phyloP scores from a whole-genome alignment of 1,284 basidiomycete species.

The Salmacisia buchloeana region DNA sequence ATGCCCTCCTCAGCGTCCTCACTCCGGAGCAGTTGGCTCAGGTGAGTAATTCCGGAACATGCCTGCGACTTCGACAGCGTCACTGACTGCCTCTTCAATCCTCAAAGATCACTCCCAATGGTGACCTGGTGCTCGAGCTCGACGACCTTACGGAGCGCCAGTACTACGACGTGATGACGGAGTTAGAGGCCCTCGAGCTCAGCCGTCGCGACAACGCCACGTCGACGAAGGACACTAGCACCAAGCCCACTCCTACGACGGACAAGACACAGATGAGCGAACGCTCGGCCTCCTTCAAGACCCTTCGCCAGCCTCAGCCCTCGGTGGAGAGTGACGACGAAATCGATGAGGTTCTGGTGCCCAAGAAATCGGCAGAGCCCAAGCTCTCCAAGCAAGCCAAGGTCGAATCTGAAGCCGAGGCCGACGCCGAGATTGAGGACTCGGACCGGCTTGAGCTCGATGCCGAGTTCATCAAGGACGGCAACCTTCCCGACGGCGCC shows the following conservation, averaged over 20 bases:
- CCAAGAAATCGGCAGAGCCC: too few relatives aligned
- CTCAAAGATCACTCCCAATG: neutral
- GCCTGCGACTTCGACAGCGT: too few relatives aligned
- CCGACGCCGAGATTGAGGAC: neutral
- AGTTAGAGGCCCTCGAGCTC: conserved; percentile 5
- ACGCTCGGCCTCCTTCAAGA: neutral
- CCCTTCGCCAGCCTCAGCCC: neutral
- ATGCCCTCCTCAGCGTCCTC: conserved; percentile 9
- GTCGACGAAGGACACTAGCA: neutral
- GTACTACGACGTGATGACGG: conserved; percentile 4
- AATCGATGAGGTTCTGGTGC: too few relatives aligned
- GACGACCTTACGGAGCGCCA: neutral
- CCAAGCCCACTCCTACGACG: neutral
- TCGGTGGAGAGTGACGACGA: too few relatives aligned
- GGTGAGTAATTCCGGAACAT: conserved; percentile 8
- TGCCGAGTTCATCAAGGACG: conserved; percentile 63
- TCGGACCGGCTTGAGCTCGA: conserved; percentile 45
- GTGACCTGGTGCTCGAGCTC: conserved; percentile 8
- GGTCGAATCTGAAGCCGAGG: too few relatives aligned
- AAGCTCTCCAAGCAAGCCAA: too few relatives aligned
- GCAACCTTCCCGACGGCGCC: conserved; percentile 69
- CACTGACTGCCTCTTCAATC: too few relatives aligned
- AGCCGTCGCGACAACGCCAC: neutral
- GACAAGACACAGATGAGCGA: neutral
- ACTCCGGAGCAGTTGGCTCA: neutral